Percentiles rank a stretch among this genome's conserved stretches.
Conservation (phyloP, 1,284 basidiomycete genomes). For the Heterobasidion occidentale region DNA sequence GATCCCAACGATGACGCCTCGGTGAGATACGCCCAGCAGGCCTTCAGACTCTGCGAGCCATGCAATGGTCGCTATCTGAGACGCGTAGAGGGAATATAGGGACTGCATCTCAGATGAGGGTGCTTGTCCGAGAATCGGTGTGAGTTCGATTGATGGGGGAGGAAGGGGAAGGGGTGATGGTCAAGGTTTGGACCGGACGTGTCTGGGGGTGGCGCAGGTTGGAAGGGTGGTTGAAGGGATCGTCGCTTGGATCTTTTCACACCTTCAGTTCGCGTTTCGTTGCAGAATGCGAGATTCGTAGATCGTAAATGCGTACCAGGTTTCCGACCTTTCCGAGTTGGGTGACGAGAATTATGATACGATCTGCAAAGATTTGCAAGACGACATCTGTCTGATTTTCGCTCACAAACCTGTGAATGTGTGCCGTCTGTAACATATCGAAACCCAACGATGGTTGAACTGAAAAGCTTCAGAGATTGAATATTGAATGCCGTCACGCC, state of each 20-base stretch:
- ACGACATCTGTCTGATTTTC: slow-evolving; percentile 67
- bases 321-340: slow-evolving; percentile 85
- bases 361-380: slow-evolving; percentile 73
- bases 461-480: neutral
- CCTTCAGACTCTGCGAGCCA: slow-evolving; percentile 51
- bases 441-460: neutral
- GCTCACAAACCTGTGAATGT: slow-evolving; percentile 39
- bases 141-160: slow-evolving; percentile 66
- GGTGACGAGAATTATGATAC: slow-evolving; percentile 74
- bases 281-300: no score
- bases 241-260: slow-evolving; percentile 68
- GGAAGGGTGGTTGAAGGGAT: slow-evolving; percentile 59
- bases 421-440: slow-evolving; percentile 20
- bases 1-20: slow-evolving; percentile 61
- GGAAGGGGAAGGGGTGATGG: slow-evolving; percentile 49
- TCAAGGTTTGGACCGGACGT: slow-evolving; percentile 24
- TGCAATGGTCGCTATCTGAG: slow-evolving; percentile 80
- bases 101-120: slow-evolving; percentile 57
- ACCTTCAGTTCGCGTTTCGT: neutral
- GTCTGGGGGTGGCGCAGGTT: slow-evolving; percentile 30
- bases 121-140: slow-evolving; percentile 69
- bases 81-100: slow-evolving; percentile 75
- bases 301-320: slow-evolving; percentile 38
- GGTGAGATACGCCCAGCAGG: slow-evolving; percentile 31
- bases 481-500: neutral